Evolutionary conservation across 75 land plant species (phyloP).

Genomic region (Pinus taeda): DNA sequence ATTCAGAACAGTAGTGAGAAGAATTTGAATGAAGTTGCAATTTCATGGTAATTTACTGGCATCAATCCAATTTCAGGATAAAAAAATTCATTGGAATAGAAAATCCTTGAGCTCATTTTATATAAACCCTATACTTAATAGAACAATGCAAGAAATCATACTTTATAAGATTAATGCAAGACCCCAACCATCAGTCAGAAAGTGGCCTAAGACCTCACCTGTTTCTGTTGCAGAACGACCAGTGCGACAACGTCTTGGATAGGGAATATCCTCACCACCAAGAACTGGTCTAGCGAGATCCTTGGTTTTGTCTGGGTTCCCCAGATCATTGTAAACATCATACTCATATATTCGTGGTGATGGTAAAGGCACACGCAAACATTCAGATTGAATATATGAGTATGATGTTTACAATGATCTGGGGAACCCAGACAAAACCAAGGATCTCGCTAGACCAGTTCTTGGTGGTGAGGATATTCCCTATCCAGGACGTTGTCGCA

Average conservation of each 20-base stretch:
- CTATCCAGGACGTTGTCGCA: constrained; percentile 81
- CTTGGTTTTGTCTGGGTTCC: constrained; percentile 70
- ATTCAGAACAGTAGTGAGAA: background rate
- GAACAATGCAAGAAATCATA: background rate
- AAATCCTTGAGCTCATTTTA: background rate
- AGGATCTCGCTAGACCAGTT: constrained; percentile 45
- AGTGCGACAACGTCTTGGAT: constrained; percentile 82
- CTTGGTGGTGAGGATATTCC: constrained; percentile 66
- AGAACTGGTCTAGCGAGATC: constrained; percentile 57
- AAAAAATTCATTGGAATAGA: background rate
- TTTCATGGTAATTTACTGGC: background rate
- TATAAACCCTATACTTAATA: background rate
- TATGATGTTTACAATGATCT: constrained; percentile 89
- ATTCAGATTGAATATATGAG: constrained; percentile 81
- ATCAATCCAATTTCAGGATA: background rate
- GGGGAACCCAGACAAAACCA: constrained; percentile 78
- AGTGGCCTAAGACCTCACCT: constrained; percentile 25
- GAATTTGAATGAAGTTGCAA: background rate
- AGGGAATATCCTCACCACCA: constrained; percentile 62
- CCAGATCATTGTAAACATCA: constrained; percentile 89
- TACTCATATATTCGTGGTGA: constrained; percentile 85
- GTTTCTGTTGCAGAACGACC: constrained; percentile 56
- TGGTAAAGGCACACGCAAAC: no score
- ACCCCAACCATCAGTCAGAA: background rate
- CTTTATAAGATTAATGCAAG: background rate